Conservation (phyloP, 495 filamentous ascomycete genomes). For the Penicillium turbatum region DNA sequence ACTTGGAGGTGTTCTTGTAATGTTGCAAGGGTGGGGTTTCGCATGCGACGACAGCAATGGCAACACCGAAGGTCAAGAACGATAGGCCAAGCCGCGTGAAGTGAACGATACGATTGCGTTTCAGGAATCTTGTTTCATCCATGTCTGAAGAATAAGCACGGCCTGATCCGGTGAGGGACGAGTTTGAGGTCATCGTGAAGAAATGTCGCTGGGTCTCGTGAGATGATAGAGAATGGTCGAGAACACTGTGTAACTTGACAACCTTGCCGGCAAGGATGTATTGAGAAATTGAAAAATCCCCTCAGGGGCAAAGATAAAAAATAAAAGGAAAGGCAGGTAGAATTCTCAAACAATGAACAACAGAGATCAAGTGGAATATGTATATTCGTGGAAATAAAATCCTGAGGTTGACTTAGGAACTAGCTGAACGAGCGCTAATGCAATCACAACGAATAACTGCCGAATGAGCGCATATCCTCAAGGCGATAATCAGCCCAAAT, state of each 20-base stretch:
- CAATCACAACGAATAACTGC: slow-evolving; percentile 12
- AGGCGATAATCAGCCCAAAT: background rate
- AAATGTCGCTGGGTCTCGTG: background rate
- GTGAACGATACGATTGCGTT: slow-evolving; percentile 35
- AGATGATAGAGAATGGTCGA: background rate
- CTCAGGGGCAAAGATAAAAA: slow-evolving; percentile 10
- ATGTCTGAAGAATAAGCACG: slow-evolving; percentile 32
- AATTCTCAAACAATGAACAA: slow-evolving; percentile 3
- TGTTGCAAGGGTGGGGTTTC: slow-evolving; percentile 38
- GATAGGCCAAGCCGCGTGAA: slow-evolving; percentile 37
- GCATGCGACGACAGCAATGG: slow-evolving; percentile 40
- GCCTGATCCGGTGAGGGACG: slow-evolving; percentile 27
- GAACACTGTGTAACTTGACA: slow-evolving; percentile 3
- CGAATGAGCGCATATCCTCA: slow-evolving; percentile 11
- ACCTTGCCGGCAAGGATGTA: slow-evolving; percentile 25
- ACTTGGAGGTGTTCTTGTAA: slow-evolving; percentile 37
- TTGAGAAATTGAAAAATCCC: slow-evolving; percentile 8
- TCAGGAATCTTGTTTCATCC: slow-evolving; percentile 38
- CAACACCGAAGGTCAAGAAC: slow-evolving; percentile 26
- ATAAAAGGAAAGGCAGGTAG: slow-evolving; percentile 16
- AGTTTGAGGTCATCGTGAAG: slow-evolving; percentile 25
- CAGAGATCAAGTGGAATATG: slow-evolving; percentile 15
- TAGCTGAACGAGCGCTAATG: slow-evolving; percentile 7
- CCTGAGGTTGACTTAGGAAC: background rate
- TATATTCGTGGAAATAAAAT: slow-evolving; percentile 5